phyloP scores from a whole-genome alignment of 2,329 filamentous ascomycete species.

The Chalara sp. region DNA sequence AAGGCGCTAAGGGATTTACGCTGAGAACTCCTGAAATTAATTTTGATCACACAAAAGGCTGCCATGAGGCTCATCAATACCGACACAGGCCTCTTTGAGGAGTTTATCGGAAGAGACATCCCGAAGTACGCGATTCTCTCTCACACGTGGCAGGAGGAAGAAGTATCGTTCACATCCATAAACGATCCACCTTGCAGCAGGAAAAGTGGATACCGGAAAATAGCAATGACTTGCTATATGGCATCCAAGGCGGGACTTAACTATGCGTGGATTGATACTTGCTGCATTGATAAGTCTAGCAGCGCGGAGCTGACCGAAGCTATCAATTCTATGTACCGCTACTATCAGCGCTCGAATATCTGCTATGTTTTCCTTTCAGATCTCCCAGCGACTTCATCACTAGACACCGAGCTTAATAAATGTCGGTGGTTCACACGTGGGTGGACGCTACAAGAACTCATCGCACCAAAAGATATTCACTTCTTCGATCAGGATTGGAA shows the following conservation, averaged over 20 bases:
- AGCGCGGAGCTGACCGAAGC: too few species aligned
- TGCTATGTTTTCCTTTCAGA: slow-evolving; percentile 12
- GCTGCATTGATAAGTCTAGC: slow-evolving; percentile 12
- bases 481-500: slow-evolving; percentile 2
- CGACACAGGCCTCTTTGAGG: slow-evolving; percentile 28
- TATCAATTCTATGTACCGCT: too few species aligned
- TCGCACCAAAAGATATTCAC: background rate
- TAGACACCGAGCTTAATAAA: background rate
- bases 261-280: slow-evolving; percentile 11
- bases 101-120: slow-evolving; percentile 16
- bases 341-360: background rate
- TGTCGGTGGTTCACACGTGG: too few species aligned
- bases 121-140: slow-evolving; percentile 34
- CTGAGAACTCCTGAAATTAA: too few species aligned
- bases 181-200: background rate
- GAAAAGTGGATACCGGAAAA: slow-evolving; percentile 15
- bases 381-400: background rate
- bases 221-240: slow-evolving; percentile 1
- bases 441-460: too few species aligned
- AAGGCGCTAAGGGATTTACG: too few species aligned
- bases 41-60: background rate
- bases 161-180: slow-evolving; percentile 28
- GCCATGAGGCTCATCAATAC: slow-evolving; percentile 32
- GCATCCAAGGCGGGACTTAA: background rate
- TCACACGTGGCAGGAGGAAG: slow-evolving; percentile 31